Evolutionary conservation across 1,284 basidiomycete genomes (phyloP).

Genomic region (Ustilago bromivora): DNA sequence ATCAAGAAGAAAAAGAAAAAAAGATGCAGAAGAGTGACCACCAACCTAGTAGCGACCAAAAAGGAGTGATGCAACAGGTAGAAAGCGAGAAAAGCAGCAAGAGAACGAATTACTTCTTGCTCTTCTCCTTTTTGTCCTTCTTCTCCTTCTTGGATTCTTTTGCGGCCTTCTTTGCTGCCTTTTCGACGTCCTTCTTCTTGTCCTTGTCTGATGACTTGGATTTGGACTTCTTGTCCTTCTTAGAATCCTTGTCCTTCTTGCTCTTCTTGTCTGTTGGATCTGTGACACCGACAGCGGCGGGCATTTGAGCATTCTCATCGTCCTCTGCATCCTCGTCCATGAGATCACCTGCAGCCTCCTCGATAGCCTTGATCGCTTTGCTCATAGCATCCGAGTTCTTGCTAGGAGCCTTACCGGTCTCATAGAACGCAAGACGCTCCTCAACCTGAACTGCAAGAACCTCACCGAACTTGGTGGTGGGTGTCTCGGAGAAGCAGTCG

Average conservation of each 20-base stretch:
- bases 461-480: constrained; percentile 93
- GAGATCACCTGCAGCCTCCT: constrained; percentile 77
- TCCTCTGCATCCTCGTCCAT: constrained; percentile 77
- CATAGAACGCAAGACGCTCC: constrained; percentile 94
- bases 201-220: constrained; percentile 52
- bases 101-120: constrained; percentile 14
- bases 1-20: not conserved
- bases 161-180: constrained; percentile 65
- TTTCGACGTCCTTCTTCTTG: constrained; percentile 54
- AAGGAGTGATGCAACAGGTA: not conserved
- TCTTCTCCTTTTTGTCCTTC: constrained; percentile 56
- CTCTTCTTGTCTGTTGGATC: constrained; percentile 70
- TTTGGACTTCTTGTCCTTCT: constrained; percentile 78
- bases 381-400: constrained; percentile 74
- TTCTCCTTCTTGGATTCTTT: constrained; percentile 60
- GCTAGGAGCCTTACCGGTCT: constrained; percentile 71
- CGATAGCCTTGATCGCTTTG: constrained; percentile 85
- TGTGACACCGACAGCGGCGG: constrained; percentile 68
- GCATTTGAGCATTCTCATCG: constrained; percentile 73
- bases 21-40: not conserved
- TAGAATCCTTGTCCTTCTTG: constrained; percentile 76
- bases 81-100: not conserved
- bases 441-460: constrained; percentile 94
- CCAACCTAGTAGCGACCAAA: not conserved
- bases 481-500: constrained; percentile 90